phyloP scores from a whole-genome alignment of 108 stramenopile species.

The Schizochytrium sp. region DNA sequence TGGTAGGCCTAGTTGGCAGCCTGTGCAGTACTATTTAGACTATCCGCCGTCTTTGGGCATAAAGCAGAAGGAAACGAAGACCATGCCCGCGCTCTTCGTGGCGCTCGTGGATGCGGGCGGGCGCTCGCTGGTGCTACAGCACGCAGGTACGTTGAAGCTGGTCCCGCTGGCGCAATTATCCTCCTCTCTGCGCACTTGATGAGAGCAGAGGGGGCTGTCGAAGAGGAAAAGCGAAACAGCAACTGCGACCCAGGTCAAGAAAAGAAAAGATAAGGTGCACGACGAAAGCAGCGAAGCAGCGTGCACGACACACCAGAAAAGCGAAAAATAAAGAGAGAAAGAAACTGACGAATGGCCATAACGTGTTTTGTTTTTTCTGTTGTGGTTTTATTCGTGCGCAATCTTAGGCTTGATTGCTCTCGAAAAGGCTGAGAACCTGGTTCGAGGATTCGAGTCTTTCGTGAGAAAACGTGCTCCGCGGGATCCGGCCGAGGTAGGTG shows the following conservation, averaged over 20 bases:
- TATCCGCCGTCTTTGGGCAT: neutral
- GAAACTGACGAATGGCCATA: neutral
- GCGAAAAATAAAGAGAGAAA: neutral
- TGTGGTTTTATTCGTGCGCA: neutral
- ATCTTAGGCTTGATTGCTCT: neutral
- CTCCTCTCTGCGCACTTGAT: neutral
- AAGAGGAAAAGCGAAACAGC: too few relatives aligned
- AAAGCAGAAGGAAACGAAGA: neutral
- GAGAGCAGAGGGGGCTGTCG: neutral
- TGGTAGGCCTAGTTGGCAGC: too few relatives aligned
- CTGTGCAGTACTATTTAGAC: neutral
- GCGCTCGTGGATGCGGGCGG: neutral
- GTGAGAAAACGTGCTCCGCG: neutral
- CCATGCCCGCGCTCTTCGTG: slow-evolving; percentile 1
- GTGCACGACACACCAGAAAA: neutral
- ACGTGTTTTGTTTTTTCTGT: neutral
- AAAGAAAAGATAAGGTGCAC: too few relatives aligned
- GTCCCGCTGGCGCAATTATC: neutral
- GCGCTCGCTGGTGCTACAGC: neutral
- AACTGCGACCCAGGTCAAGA: too few relatives aligned
- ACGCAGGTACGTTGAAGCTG: neutral
- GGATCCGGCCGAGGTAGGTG: neutral
- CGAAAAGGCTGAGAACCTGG: neutral
- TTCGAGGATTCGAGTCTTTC: neutral
- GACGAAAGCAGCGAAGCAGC: neutral